These are phyloP conservation scores for Saccharomycopsis javanensis DNA, from an alignment of 805 yeast species.

Conservation along the genomic window DNA sequence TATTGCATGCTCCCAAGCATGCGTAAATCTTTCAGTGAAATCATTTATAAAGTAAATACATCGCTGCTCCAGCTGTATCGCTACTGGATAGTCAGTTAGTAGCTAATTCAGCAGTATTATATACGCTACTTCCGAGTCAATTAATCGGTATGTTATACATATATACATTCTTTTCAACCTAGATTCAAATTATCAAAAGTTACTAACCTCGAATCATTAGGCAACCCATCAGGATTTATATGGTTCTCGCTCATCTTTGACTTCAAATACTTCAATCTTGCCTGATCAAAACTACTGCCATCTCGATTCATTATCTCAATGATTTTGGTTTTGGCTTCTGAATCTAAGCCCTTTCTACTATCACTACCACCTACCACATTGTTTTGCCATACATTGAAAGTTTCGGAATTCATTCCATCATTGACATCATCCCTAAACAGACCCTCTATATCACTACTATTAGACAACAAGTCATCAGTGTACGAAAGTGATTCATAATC, in stretches of 20 bases:
- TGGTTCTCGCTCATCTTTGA: conserved; percentile 37
- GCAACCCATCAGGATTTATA: conserved; percentile 58
- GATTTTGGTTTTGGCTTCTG: conserved; percentile 41
- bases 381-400: conserved; percentile 39
- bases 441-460: background rate
- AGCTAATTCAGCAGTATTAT: no score
- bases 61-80: no score
- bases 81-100: no score
- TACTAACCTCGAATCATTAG: conserved; percentile 56
- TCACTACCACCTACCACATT: conserved; percentile 41
- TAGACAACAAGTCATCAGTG: background rate
- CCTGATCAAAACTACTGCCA: conserved; percentile 54
- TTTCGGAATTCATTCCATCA: conserved; percentile 48
- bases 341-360: conserved; percentile 52
- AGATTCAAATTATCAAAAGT: conserved; percentile 27
- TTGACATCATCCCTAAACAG: conserved; percentile 40
- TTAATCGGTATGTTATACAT: no score
- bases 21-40: no score
- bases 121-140: no score
- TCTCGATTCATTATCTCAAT: conserved; percentile 41
- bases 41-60: no score
- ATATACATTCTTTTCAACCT: no score
- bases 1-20: no score
- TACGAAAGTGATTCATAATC: background rate
- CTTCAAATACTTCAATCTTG: conserved; percentile 43